Evolutionary conservation across 75 land plant genomes (phyloP).

Genomic region (Pseudotsuga menziesii): DNA sequence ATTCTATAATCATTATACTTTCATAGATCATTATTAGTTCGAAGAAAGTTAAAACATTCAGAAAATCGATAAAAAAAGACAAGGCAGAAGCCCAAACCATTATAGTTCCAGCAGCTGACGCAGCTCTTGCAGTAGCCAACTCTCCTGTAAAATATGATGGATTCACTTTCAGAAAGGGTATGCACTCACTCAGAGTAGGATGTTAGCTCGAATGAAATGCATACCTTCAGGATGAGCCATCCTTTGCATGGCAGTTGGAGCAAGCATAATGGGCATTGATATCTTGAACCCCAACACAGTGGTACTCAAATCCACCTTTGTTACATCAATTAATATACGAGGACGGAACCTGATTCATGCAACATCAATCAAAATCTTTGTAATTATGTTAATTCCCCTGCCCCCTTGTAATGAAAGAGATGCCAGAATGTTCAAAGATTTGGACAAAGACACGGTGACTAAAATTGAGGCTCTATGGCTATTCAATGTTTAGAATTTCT

Average conservation of each 20-base stretch:
- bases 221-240: slow-evolving; percentile 98
- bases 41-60: too few relatives aligned
- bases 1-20: too few relatives aligned
- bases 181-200: not conserved
- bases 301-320: slow-evolving; percentile 64
- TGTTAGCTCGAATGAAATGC: not conserved
- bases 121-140: slow-evolving; percentile 84
- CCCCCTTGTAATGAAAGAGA: too few relatives aligned
- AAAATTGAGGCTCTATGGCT: too few relatives aligned
- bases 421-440: too few relatives aligned
- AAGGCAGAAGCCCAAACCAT: slow-evolving; percentile 48
- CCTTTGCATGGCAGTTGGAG: slow-evolving; percentile 92
- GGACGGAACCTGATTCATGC: slow-evolving; percentile 68
- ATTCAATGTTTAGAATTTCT: too few relatives aligned
- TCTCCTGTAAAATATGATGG: slow-evolving; percentile 47
- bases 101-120: slow-evolving; percentile 75
- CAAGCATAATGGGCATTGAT: slow-evolving; percentile 97
- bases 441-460: too few relatives aligned
- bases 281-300: slow-evolving; percentile 88
- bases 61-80: too few relatives aligned
- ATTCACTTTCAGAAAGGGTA: not conserved
- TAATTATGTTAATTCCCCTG: too few relatives aligned
- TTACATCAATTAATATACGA: slow-evolving; percentile 87
- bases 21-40: too few relatives aligned
- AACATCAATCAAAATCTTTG: not conserved